Evolutionary conservation across 306 rosid species (phyloP).

Genomic region (Datisca glomerata): DNA sequence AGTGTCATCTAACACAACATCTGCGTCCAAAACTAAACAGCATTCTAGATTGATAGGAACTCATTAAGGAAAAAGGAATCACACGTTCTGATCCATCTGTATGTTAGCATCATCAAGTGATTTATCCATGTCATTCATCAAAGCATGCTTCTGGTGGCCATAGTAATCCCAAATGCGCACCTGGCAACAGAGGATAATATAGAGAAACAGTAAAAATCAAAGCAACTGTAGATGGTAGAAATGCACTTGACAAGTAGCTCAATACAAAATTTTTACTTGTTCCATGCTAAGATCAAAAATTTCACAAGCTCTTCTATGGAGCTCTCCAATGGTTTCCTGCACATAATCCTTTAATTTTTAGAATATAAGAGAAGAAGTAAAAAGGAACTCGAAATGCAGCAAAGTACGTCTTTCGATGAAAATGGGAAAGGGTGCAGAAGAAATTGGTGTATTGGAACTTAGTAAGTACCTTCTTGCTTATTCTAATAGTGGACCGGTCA

Average conservation of each 20-base stretch:
- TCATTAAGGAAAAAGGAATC: conserved; percentile 23
- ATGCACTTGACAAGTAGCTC: conserved; percentile 8
- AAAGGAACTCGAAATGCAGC: background rate
- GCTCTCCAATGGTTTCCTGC: conserved; percentile 95
- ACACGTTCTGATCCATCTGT: conserved; percentile 97
- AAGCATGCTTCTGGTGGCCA: conserved; percentile 67
- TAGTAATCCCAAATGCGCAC: conserved; percentile 95
- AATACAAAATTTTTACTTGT: conserved; percentile 47
- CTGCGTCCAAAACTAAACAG: too few species aligned
- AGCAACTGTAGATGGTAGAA: conserved; percentile 9
- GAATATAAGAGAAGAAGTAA: conserved; percentile 12
- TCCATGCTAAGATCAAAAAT: conserved; percentile 74
- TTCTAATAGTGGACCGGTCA: conserved; percentile 56
- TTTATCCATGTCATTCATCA: conserved; percentile 94
- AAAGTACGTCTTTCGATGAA: conserved; percentile 5
- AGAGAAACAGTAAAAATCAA: conserved; percentile 9
- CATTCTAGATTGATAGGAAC: too few species aligned
- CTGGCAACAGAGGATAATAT: conserved; percentile 24
- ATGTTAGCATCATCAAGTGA: conserved; percentile 95
- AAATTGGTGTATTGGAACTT: conserved; percentile 11
- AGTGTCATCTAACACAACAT: background rate
- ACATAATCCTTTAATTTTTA: conserved; percentile 25
- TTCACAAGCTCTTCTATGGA: conserved; percentile 82
- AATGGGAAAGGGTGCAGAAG: conserved; percentile 13
- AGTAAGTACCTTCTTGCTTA: conserved; percentile 86